A percentile compares a stretch with the other conserved stretches of the same genome.
Evolutionary conservation across 257 asterid species (phyloP).

Genomic region (Solanum verrucosum): DNA sequence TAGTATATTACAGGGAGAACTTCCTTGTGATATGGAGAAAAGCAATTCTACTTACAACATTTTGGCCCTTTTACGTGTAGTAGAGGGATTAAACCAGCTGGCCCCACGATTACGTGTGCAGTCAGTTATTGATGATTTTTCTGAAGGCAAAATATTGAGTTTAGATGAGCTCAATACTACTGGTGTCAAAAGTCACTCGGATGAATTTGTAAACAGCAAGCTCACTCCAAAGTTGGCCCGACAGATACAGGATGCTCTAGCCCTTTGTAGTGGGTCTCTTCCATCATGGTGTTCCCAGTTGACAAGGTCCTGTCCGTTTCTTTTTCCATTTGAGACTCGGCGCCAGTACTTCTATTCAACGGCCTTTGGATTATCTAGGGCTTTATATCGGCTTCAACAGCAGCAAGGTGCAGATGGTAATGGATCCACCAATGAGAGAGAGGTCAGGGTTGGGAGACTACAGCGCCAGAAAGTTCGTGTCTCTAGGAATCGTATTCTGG

Average conservation of each 20-base stretch:
- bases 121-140: constrained; percentile 48
- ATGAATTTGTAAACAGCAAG: constrained; percentile 70
- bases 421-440: constrained; percentile 73
- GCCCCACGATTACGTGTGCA: constrained; percentile 68
- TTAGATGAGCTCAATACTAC: constrained; percentile 36
- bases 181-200: constrained; percentile 48
- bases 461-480: constrained; percentile 99
- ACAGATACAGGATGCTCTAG: constrained; percentile 95
- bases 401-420: constrained; percentile 96
- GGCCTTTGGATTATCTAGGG: constrained; percentile 95
- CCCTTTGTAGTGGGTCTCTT: constrained; percentile 92
- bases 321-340: constrained; percentile 95
- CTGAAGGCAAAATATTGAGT: constrained; percentile 57
- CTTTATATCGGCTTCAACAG: constrained; percentile 88
- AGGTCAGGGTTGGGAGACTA: constrained; percentile 75
- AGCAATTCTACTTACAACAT: constrained; percentile 80
- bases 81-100: constrained; percentile 92
- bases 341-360: constrained; percentile 98
- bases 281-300: constrained; percentile 99
- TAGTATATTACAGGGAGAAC: constrained; percentile 91
- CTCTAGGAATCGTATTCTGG: constrained; percentile 80
- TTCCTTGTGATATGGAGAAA: constrained; percentile 90
- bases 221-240: constrained; percentile 93
- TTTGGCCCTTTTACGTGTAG: constrained; percentile 79
- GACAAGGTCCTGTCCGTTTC: constrained; percentile 94